Conservation (phyloP, 345 rosid species). For the Capsella bursapastoris region DNA sequence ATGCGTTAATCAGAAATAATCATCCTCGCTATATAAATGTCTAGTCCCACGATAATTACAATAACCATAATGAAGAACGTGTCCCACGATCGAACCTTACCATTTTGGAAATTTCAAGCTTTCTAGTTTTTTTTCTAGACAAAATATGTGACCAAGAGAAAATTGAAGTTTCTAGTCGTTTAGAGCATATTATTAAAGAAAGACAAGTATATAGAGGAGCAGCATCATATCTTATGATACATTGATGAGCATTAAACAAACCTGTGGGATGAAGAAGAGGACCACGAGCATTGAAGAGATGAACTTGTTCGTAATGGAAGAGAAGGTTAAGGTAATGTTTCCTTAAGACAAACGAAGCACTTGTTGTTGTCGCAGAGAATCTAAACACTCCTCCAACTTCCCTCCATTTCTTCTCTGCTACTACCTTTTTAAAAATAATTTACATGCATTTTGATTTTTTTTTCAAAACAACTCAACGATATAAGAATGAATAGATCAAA, state of each 20-base stretch:
- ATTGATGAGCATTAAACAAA: constrained; percentile 9
- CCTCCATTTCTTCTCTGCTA: constrained; percentile 98
- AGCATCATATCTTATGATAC: not conserved
- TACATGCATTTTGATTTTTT: constrained; percentile 32
- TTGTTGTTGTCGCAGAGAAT: constrained; percentile 90
- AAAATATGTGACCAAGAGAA: no score
- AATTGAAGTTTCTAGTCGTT: no score
- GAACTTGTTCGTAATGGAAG: constrained; percentile 88
- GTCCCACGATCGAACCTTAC: constrained; percentile 27
- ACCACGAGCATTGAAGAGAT: constrained; percentile 75
- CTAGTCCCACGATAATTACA: not conserved
- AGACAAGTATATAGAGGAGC: not conserved
- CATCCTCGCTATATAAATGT: not conserved
- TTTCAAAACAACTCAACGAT: not conserved
- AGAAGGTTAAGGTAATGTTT: constrained; percentile 85
- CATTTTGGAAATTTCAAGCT: not conserved
- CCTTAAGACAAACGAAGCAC: constrained; percentile 92
- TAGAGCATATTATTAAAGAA: not conserved
- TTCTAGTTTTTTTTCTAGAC: rapidly evolving
- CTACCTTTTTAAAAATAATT: constrained; percentile 54
- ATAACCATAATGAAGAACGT: not conserved
- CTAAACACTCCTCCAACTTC: constrained; percentile 91
- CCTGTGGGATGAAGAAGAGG: constrained; percentile 65
- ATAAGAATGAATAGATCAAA: not conserved
- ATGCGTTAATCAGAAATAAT: not conserved